Evolutionary conservation across 306 rosid species (phyloP).

Genomic region (Citrullus colocynthis): DNA sequence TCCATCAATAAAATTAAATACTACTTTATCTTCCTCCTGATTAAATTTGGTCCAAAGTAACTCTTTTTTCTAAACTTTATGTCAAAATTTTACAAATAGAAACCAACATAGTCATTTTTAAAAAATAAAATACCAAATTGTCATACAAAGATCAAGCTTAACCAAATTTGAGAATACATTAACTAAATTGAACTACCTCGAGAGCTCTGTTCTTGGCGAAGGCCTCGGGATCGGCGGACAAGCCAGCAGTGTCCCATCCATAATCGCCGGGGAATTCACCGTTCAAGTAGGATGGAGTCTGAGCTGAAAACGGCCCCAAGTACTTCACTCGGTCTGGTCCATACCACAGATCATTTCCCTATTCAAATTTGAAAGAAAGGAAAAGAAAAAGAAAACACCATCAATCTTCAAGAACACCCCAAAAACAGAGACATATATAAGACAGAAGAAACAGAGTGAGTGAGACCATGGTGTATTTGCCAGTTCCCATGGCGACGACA

Average conservation of each 20-base stretch:
- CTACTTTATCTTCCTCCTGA: too few relatives aligned
- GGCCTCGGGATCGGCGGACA: conserved; percentile 9
- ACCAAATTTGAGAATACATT: too few relatives aligned
- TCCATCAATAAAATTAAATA: too few relatives aligned
- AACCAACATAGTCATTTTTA: too few relatives aligned
- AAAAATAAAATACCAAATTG: too few relatives aligned
- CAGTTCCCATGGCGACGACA: conserved; percentile 60
- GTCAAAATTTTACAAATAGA: too few relatives aligned
- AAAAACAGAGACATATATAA: neutral
- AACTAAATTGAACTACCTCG: neutral
- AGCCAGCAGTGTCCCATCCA: conserved; percentile 11
- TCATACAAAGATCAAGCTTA: too few relatives aligned
- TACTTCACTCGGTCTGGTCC: conserved; percentile 5
- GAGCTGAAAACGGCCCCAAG: conserved; percentile 6
- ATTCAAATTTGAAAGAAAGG: neutral
- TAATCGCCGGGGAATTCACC: conserved; percentile 3
- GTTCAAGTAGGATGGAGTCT: conserved; percentile 6
- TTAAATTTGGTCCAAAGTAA: too few relatives aligned
- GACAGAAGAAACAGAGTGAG: neutral
- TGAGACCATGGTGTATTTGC: conserved; percentile 66
- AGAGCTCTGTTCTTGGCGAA: conserved; percentile 8
- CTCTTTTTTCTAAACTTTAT: too few relatives aligned
- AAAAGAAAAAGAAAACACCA: neutral
- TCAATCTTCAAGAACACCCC: neutral
- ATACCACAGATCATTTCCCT: conserved; percentile 2